Evolutionary conservation across 495 filamentous ascomycete species (phyloP).

Genomic region (Penicillium desertorum): DNA sequence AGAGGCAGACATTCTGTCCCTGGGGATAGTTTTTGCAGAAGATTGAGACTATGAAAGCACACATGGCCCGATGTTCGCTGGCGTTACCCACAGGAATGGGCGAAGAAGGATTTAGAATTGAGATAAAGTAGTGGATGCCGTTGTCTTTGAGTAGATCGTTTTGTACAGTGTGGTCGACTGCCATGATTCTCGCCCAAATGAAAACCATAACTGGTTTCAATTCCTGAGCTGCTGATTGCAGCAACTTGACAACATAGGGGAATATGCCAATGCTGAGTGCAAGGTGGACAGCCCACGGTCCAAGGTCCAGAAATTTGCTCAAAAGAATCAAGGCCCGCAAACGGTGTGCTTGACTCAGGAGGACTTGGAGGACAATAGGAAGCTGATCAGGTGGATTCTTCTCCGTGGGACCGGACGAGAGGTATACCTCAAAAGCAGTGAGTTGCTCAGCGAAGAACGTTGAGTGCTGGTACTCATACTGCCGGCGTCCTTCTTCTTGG

Average conservation of each 20-base stretch:
- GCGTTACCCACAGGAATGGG: constrained; percentile 80
- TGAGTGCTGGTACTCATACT: constrained; percentile 91
- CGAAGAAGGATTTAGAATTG: constrained; percentile 79
- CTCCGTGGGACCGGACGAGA: constrained; percentile 80
- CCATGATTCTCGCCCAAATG: constrained; percentile 96
- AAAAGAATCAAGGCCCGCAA: constrained; percentile 91
- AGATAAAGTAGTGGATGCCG: constrained; percentile 93
- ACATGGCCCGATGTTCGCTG: constrained; percentile 97
- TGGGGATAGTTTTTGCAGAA: constrained; percentile 92
- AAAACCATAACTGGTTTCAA: constrained; percentile 99
- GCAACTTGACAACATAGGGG: constrained; percentile 92
- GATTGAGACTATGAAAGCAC: constrained; percentile 94
- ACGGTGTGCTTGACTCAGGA: constrained; percentile 92
- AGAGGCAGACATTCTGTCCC: constrained; percentile 84
- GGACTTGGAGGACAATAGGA: constrained; percentile 92
- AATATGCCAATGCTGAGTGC: constrained; percentile 98
- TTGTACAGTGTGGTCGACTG: constrained; percentile 91
- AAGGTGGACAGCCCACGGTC: constrained; percentile 96
- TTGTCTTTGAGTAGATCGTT: constrained; percentile 92
- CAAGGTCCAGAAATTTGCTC: constrained; percentile 90
- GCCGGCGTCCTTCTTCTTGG: constrained; percentile 66
- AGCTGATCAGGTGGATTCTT: constrained; percentile 89
- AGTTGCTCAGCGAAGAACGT: constrained; percentile 97
- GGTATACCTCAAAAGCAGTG: constrained; percentile 95
- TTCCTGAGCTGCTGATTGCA: constrained; percentile 92